Evolutionary conservation across 2,329 filamentous ascomycete genomes (phyloP).

Genomic region (Fusarium bactridioides): DNA sequence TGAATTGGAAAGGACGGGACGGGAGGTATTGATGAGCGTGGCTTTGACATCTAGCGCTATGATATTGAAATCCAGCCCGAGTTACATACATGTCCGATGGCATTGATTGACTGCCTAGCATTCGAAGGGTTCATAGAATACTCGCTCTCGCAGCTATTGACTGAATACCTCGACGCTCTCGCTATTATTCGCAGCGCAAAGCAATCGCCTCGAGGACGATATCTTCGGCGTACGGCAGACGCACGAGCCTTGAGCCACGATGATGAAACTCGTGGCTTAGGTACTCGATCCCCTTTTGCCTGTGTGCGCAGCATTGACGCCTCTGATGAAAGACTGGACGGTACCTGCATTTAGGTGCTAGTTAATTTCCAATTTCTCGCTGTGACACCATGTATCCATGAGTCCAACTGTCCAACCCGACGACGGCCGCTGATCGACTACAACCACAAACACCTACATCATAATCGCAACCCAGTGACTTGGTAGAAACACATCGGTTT

Average conservation of each 20-base stretch:
- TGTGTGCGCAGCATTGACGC: background rate
- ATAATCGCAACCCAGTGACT: slow-evolving; percentile 6
- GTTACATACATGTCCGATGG: background rate
- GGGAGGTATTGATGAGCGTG: slow-evolving; percentile 6
- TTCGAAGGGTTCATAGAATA: background rate
- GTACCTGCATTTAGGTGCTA: background rate
- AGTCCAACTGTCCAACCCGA: background rate
- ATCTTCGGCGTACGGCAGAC: slow-evolving; percentile 17
- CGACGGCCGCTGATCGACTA: slow-evolving; percentile 12
- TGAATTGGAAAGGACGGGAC: background rate
- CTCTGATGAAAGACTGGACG: slow-evolving; percentile 12
- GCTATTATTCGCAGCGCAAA: background rate
- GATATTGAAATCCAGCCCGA: slow-evolving; percentile 17
- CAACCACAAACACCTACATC: slow-evolving; percentile 8
- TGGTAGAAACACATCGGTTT: slow-evolving; percentile 22
- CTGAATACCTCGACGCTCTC: background rate
- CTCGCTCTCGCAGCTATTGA: background rate
- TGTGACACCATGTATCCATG: background rate
- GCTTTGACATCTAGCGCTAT: background rate
- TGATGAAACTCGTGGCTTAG: slow-evolving; percentile 21
- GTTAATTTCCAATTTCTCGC: background rate
- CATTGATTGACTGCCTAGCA: background rate
- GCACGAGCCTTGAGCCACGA: slow-evolving; percentile 11
- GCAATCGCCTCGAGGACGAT: background rate
- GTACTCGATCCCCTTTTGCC: slow-evolving; percentile 9